Base-by-base conservation (phyloP, 495 filamentous ascomycete species). In the Neurospora sp. region DNA sequence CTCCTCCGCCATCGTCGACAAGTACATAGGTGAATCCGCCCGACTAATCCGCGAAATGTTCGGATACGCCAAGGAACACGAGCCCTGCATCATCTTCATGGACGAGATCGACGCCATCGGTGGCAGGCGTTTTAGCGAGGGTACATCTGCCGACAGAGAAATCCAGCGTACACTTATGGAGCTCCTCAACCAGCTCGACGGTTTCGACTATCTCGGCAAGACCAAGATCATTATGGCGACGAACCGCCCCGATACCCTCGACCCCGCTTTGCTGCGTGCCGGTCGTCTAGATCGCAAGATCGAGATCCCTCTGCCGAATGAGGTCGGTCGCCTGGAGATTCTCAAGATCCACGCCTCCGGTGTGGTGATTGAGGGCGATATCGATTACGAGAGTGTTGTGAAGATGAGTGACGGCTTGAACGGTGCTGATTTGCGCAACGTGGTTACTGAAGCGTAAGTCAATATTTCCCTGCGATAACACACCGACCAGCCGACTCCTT, bases 181-280 rank as follows among this genome's bases (percentile, higher is more conserved):
- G 80, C 87, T 99, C 39, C 91, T 99, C 73, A 99, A 99, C 81
- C 96, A 99, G 81, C 89, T 99, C 65, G 96, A 99, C 81, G 96
- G 96, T 71, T 99, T 99, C 85, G 96, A 99, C 81, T 99, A 99
- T 82, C 87, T 99, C 6, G 96, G 96, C 72, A 97, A 98, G 87
- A 99, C 96, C 31, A 99, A 99, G 86, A 99, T 99, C 83, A 99
- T 98, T 85, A 99, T 99, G 96, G 96, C 96, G 38, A 99, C 96
- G 41, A 99, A 99, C 86, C 88, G 96, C 81, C 96, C 96, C 16
- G 96, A 99, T 81, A 99, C 96, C 3, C 89, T 99, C 22, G 96
- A 99, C 80, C 96, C 96, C 10, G 96, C 96, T 10, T 85, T 99
- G 72, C 85, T 99, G 70, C 90, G 96, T 82, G 96, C 96, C 27